phyloP scores from a whole-genome alignment of 257 asterid genomes.

The Lantana camara region DNA sequence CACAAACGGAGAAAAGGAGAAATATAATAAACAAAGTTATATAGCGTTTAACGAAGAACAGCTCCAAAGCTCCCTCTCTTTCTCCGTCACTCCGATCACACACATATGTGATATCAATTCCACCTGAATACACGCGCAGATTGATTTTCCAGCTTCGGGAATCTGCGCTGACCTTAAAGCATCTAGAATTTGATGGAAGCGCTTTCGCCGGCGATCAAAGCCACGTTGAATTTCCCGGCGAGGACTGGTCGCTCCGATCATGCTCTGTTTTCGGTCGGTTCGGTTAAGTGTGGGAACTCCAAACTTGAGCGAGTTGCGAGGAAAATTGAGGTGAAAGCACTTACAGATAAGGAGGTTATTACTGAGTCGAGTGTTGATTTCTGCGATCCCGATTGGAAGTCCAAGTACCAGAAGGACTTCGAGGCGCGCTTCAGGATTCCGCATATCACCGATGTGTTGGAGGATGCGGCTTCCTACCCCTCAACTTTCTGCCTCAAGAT shows the following conservation, averaged over 20 bases:
- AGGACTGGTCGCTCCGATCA: conserved; percentile 31
- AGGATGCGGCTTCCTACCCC: conserved; percentile 67
- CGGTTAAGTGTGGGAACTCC: conserved; percentile 13
- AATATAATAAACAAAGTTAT: too few relatives aligned
- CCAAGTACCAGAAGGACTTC: conserved; percentile 63
- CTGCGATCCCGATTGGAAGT: conserved; percentile 83
- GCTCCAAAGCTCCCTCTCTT: conserved; percentile 40
- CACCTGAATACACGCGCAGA: not conserved
- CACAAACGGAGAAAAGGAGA: too few relatives aligned
- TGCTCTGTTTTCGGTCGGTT: conserved; percentile 9
- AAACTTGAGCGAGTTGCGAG: conserved; percentile 13
- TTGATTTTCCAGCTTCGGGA: conserved; percentile 5
- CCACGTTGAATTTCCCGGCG: conserved; percentile 34
- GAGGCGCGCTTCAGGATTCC: conserved; percentile 75
- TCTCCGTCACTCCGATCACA: conserved; percentile 53
- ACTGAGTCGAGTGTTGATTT: conserved; percentile 45
- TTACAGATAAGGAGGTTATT: conserved; percentile 27
- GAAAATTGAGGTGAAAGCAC: conserved; percentile 35
- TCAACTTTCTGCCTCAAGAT: conserved; percentile 81
- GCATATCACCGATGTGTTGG: conserved; percentile 58
- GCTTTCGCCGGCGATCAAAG: conserved; percentile 57
- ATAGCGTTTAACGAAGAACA: not conserved
- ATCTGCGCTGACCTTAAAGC: not conserved
- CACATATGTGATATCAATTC: not conserved
- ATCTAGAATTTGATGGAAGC: conserved; percentile 45